Conservation (phyloP, 2,329 filamentous ascomycete genomes). For the Bipolaris bicolor region DNA sequence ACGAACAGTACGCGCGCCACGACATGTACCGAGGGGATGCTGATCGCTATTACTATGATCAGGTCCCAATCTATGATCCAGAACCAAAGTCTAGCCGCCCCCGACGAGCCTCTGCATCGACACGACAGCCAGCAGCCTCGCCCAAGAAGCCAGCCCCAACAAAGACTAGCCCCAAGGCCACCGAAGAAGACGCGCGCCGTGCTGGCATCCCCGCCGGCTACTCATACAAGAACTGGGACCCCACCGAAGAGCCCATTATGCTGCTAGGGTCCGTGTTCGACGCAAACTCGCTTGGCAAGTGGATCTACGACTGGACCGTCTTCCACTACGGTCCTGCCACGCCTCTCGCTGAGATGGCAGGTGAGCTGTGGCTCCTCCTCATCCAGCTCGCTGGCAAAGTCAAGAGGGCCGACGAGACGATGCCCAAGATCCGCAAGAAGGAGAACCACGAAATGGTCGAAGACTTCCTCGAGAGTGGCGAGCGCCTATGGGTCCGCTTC, state of each 20-base stretch:
- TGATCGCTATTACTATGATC: conserved; percentile 59
- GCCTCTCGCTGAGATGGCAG: conserved; percentile 87
- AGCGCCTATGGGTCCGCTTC: conserved; percentile 84
- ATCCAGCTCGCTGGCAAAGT: conserved; percentile 94
- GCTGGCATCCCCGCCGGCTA: conserved; percentile 84
- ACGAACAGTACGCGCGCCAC: conserved; percentile 57
- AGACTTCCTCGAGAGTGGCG: conserved; percentile 88
- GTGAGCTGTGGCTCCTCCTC: conserved; percentile 91
- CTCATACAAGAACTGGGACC: conserved; percentile 98
- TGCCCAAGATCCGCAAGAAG: conserved; percentile 71
- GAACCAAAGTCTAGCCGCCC: conserved; percentile 55
- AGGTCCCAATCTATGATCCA: conserved; percentile 56
- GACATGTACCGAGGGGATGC: conserved; percentile 61
- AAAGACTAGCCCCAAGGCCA: conserved; percentile 57
- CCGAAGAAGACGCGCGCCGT: conserved; percentile 67
- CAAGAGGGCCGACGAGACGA: conserved; percentile 83
- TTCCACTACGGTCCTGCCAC: conserved; percentile 82
- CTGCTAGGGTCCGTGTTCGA: conserved; percentile 95
- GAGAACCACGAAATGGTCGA: conserved; percentile 82
- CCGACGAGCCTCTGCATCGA: conserved; percentile 62
- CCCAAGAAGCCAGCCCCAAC: conserved; percentile 43
- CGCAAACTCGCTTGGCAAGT: conserved; percentile 95
- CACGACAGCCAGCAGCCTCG: conserved; percentile 49
- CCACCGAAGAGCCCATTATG: conserved; percentile 89
- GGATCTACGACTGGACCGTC: conserved; percentile 99